Percentiles rank a stretch among this genome's conserved stretches.
Evolutionary conservation across 176 grass and related monocot species (phyloP).

Genomic region (Oryza australiensis): DNA sequence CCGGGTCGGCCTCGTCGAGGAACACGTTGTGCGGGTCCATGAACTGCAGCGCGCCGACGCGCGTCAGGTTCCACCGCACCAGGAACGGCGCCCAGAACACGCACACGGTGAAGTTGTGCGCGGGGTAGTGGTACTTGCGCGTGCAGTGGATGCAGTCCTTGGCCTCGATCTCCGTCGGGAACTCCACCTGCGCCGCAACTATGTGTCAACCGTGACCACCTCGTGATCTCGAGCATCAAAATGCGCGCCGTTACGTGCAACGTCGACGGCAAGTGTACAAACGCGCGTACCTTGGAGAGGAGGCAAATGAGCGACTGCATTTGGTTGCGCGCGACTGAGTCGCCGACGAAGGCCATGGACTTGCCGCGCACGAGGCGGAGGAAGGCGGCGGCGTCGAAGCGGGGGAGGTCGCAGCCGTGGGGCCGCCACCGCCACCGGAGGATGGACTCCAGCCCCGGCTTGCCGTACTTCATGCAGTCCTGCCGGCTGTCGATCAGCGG

Average conservation of each 20-base stretch:
- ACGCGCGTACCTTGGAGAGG: constrained; percentile 37
- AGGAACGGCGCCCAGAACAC: constrained; percentile 73
- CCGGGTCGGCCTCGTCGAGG: constrained; percentile 63
- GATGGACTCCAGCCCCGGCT: constrained; percentile 48
- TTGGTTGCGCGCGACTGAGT: constrained; percentile 70
- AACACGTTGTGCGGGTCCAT: constrained; percentile 71
- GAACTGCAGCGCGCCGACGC: constrained; percentile 46
- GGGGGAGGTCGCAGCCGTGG: constrained; percentile 59
- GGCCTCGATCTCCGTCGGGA: constrained; percentile 33
- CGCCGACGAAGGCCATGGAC: constrained; percentile 70
- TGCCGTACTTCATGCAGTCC: constrained; percentile 76
- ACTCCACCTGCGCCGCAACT: constrained; percentile 20
- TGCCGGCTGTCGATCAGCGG: constrained; percentile 55
- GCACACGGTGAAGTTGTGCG: constrained; percentile 49
- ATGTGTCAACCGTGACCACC: neutral
- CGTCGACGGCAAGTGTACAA: neutral
- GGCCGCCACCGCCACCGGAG: constrained; percentile 63
- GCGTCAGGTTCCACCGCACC: constrained; percentile 45
- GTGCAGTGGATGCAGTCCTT: constrained; percentile 61
- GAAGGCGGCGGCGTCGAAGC: constrained; percentile 58
- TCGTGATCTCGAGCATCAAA: neutral
- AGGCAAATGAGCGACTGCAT: constrained; percentile 78
- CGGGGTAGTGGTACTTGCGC: constrained; percentile 41
- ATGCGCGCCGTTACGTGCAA: neutral
- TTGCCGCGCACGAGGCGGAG: constrained; percentile 47